Conservation (phyloP, 768 basidiomycete genomes). For the Tulasnella sp. region DNA sequence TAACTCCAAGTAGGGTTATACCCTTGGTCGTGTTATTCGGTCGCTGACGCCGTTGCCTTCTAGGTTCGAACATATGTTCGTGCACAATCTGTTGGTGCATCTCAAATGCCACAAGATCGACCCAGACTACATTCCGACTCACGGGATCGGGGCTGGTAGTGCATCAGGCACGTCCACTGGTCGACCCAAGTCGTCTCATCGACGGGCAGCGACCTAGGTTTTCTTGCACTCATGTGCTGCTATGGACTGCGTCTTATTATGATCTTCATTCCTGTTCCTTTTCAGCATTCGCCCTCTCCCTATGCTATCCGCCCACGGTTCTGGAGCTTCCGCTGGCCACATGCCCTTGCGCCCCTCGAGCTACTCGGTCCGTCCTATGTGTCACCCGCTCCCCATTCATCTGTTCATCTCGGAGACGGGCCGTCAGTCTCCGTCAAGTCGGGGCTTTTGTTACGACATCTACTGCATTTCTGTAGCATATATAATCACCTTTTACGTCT, state of each 20-base stretch:
- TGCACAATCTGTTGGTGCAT: conserved; percentile 73
- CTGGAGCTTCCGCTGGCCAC: background rate
- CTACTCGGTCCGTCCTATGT: background rate
- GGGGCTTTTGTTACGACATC: background rate
- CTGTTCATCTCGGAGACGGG: background rate
- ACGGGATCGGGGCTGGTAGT: conserved; percentile 57
- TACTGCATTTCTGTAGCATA: background rate
- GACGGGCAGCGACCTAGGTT: background rate
- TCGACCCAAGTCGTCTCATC: conserved; percentile 14
- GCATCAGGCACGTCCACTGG: background rate
- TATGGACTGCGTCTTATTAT: background rate
- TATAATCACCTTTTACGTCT: background rate
- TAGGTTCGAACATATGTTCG: conserved; percentile 83
- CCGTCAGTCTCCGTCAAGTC: background rate
- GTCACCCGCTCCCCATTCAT: background rate
- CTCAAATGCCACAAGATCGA: conserved; percentile 72
- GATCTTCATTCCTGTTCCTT: background rate
- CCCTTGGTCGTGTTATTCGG: background rate
- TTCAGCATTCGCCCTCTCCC: background rate
- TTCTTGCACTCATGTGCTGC: background rate
- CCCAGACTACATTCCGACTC: conserved; percentile 63
- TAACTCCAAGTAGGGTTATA: conserved; percentile 68
- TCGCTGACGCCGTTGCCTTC: conserved; percentile 5
- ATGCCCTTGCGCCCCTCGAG: background rate
- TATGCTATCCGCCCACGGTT: background rate